Percentiles rank a stretch among this genome's conserved stretches.
These are phyloP conservation scores for Leucocoprinus birnbaumii DNA, from an alignment of 768 basidiomycete species.

Conservation along the genomic window DNA sequence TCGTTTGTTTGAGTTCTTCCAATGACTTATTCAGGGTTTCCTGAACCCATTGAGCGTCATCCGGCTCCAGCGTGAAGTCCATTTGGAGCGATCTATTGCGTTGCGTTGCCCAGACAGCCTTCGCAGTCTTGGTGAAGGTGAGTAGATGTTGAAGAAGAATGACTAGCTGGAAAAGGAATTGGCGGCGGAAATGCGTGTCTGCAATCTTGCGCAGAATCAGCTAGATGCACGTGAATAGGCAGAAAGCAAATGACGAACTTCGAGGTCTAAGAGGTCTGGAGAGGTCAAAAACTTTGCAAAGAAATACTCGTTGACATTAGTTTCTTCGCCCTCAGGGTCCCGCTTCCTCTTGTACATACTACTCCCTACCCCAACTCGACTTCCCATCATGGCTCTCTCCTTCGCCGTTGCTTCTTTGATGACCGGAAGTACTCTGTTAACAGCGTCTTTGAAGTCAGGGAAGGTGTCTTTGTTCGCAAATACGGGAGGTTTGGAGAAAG, in stretches of 20 bases:
- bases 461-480: constrained; percentile 61
- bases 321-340: constrained; percentile 55
- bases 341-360: constrained; percentile 61
- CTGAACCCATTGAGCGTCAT: constrained; percentile 74
- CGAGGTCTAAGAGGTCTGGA: constrained; percentile 81
- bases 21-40: constrained; percentile 59
- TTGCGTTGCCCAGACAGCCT: constrained; percentile 54
- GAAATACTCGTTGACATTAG: constrained; percentile 70
- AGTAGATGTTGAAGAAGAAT: constrained; percentile 76
- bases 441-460: constrained; percentile 62
- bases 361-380: constrained; percentile 43
- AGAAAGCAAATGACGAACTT: constrained; percentile 46
- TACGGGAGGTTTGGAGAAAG: constrained; percentile 76
- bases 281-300: constrained; percentile 93
- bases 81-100: constrained; percentile 81
- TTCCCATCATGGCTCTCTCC: constrained; percentile 85
- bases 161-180: constrained; percentile 83
- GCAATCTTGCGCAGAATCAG: constrained; percentile 53
- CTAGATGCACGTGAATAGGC: neutral
- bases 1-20: constrained; percentile 67
- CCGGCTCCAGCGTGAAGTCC: constrained; percentile 71
- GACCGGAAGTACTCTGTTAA: constrained; percentile 70
- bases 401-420: constrained; percentile 87
- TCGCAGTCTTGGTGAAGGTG: constrained; percentile 67
- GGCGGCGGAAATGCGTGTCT: constrained; percentile 90